Base-by-base conservation (phyloP, 768 basidiomycete species). In the Kwoniella sp. region DNA sequence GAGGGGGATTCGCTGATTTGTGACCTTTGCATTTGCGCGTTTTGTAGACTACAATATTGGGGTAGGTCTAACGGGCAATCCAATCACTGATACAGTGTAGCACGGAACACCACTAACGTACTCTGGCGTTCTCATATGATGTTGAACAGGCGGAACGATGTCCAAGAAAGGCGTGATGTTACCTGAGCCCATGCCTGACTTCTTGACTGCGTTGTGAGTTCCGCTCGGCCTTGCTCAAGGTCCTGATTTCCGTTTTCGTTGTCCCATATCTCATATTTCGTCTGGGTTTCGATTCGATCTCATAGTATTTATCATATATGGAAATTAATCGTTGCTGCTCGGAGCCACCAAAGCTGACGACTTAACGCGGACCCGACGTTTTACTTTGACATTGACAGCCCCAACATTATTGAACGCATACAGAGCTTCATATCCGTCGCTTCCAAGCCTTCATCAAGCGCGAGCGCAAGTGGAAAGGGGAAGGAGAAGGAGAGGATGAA, bases 341-440 rank as follows among this genome's bases (percentile, higher is more conserved):
- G 10, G 40, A 15, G 17, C 8, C 10, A 44, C 8, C 4, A 10
- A 19, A 44, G 17, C 40, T 44, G 40, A 44, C 40, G 40, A 33
- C 40, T 10, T 9, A 3, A 19, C 17, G 3, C 7, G 7, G 40
- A 9, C 10, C n/a, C n/a, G n/a, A 44, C 17, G 40, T 44, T 3
- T 44, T 9, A 3, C 8, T 6, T 44, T 19, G 40, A 44, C 58
- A 22, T 46, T 63, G 15, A n/a, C 66, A 95, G 91, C 76, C 92
- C 93, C 17, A 83, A 91, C 73, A 81, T 98, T 63, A 83, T 94
- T 58, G 79, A 83, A 37, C 87, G 90, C 46, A 86, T 96, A 44
- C 83, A 82, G 68, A 81, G 77, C 12, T 71, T 76, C 30, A 44
- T 44, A 9, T 44, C 40, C 10, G 17, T 44, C 17, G 40, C 40